These are phyloP conservation scores for Auricularia heimuer DNA, from an alignment of 768 basidiomycete species.

Conservation along the genomic window DNA sequence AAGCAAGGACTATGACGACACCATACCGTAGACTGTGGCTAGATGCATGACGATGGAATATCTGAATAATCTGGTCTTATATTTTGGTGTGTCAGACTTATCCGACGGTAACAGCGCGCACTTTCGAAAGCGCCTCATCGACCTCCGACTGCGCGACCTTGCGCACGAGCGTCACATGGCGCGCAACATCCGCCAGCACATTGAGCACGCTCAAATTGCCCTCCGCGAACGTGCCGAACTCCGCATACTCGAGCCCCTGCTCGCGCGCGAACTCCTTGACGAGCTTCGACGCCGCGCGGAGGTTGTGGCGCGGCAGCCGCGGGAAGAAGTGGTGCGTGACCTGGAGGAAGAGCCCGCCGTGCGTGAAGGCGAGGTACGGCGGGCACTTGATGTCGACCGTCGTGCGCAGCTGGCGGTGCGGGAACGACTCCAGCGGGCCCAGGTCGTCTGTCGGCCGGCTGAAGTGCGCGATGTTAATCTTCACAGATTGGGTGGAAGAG, in stretches of 20 bases:
- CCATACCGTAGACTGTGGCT: too few species aligned
- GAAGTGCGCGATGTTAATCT: constrained; percentile 97
- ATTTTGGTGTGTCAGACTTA: too few species aligned
- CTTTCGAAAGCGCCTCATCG: constrained; percentile 39
- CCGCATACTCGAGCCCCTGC: constrained; percentile 76
- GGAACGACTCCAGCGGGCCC: constrained; percentile 88
- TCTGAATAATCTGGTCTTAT: too few species aligned
- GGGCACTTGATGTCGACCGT: constrained; percentile 92
- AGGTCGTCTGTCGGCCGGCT: constrained; percentile 89
- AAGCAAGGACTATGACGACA: too few species aligned
- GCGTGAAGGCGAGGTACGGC: constrained; percentile 73
- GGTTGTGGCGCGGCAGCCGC: constrained; percentile 86
- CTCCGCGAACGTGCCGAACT: constrained; percentile 71
- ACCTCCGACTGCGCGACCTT: constrained; percentile 73
- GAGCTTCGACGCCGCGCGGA: constrained; percentile 67
- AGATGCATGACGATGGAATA: too few species aligned
- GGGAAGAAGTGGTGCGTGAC: constrained; percentile 97
- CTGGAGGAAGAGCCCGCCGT: constrained; percentile 98
- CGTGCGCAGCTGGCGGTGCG: constrained; percentile 91
- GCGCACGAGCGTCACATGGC: constrained; percentile 76
- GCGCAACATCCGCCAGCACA: constrained; percentile 76
- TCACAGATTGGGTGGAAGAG: background rate
- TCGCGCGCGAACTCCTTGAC: constrained; percentile 86
- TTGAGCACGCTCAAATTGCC: constrained; percentile 78
- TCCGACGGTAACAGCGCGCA: background rate